phyloP scores from a whole-genome alignment of 73 alveolate genomes.

The Tetrahymena elliotti region DNA sequence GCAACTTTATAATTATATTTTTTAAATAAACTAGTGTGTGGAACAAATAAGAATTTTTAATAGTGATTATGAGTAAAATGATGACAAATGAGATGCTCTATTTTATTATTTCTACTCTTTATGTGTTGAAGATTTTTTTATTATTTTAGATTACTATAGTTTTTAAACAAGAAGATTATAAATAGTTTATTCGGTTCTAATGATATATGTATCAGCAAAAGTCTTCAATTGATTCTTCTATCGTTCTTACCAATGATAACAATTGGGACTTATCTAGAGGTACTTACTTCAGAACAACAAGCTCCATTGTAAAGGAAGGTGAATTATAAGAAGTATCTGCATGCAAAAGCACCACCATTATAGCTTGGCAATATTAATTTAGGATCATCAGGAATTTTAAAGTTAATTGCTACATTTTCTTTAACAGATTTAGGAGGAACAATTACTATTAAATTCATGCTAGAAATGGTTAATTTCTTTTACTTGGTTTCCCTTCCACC shows the following conservation, averaged over 20 bases:
- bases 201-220: too few relatives aligned
- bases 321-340: not conserved
- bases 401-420: not conserved
- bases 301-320: not conserved
- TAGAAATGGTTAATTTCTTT: not conserved
- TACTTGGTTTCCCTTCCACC: not conserved
- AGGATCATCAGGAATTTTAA: not conserved
- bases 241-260: not conserved
- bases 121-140: too few relatives aligned
- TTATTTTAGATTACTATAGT: too few relatives aligned
- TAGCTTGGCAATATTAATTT: not conserved
- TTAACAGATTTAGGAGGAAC: not conserved
- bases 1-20: too few relatives aligned
- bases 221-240: not conserved
- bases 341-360: not conserved
- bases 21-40: too few relatives aligned
- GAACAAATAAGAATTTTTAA: too few relatives aligned
- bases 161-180: too few relatives aligned
- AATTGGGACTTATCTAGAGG: not conserved
- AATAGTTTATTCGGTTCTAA: too few relatives aligned
- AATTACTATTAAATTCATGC: not conserved
- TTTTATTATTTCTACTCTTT: too few relatives aligned
- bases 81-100: too few relatives aligned
- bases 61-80: too few relatives aligned
- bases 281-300: not conserved